These are phyloP conservation scores for Fusarium sp. DNA, from an alignment of 2,329 filamentous ascomycete species.

Conservation along the genomic window DNA sequence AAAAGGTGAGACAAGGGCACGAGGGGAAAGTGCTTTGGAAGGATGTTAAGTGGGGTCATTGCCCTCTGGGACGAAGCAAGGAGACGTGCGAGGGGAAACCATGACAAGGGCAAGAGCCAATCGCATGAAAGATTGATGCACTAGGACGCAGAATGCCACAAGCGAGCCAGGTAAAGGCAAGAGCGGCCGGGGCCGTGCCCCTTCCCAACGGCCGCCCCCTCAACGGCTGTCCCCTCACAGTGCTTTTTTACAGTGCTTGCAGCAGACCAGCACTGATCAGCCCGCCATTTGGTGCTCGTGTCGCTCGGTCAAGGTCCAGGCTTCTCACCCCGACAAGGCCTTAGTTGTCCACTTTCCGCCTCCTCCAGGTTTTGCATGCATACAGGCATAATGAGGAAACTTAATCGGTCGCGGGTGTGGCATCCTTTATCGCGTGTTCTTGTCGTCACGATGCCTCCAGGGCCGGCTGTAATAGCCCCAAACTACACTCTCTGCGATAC, in stretches of 20 bases:
- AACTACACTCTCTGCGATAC: constrained; percentile 21
- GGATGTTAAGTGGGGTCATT: constrained; percentile 16
- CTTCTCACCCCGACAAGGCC: constrained; percentile 14
- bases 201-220: constrained; percentile 51
- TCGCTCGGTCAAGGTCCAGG: constrained; percentile 38
- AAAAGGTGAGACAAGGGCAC: constrained; percentile 45
- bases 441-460: constrained; percentile 47
- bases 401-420: constrained; percentile 48
- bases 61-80: constrained; percentile 35
- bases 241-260: constrained; percentile 30
- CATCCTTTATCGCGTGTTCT: constrained; percentile 50
- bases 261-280: constrained; percentile 29
- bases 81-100: constrained; percentile 36
- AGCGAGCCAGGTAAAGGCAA: constrained; percentile 46
- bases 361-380: constrained; percentile 50
- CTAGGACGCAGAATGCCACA: constrained; percentile 40
- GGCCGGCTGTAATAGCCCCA: constrained; percentile 32
- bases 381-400: constrained; percentile 47
- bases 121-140: constrained; percentile 31
- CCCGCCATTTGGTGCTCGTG: constrained; percentile 29
- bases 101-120: constrained; percentile 27
- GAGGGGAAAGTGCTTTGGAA: constrained; percentile 36
- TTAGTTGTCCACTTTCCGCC: constrained; percentile 28
- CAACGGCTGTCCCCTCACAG: constrained; percentile 48
- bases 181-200: constrained; percentile 50